phyloP scores from a whole-genome alignment of 371 early-diverging fungal species.

The Rhizopus microsporus region DNA sequence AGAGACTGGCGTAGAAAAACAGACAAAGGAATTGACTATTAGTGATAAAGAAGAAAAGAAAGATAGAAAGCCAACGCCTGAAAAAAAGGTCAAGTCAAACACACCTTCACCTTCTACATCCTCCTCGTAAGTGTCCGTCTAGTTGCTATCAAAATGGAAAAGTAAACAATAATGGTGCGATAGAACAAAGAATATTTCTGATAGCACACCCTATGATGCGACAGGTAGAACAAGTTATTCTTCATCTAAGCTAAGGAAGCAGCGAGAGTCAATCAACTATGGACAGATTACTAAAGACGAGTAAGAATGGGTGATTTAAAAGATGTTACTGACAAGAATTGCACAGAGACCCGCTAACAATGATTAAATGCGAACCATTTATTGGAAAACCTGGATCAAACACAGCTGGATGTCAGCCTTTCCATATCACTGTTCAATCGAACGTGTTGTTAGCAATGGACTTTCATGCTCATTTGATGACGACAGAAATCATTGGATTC shows the following conservation, averaged over 20 bases:
- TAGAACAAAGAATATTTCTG: slow-evolving; percentile 8
- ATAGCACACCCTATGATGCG: slow-evolving; percentile 30
- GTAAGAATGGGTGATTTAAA: slow-evolving; percentile 21
- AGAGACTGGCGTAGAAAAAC: neutral
- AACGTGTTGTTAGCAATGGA: slow-evolving; percentile 83
- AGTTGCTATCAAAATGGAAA: neutral
- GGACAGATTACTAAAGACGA: slow-evolving; percentile 39
- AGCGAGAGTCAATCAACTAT: slow-evolving; percentile 40
- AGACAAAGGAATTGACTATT: slow-evolving; percentile 8
- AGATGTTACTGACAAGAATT: neutral
- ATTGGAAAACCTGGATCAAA: slow-evolving; percentile 71
- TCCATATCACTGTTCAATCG: slow-evolving; percentile 70
- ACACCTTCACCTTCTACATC: slow-evolving; percentile 8
- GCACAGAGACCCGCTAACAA: slow-evolving; percentile 71
- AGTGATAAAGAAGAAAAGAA: slow-evolving; percentile 6
- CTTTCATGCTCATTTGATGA: slow-evolving; percentile 86
- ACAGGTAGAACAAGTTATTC: slow-evolving; percentile 51
- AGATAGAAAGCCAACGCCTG: neutral
- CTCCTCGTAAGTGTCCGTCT: slow-evolving; percentile 8
- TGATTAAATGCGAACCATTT: slow-evolving; percentile 83
- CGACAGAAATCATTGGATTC: slow-evolving; percentile 85
- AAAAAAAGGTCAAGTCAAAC: slow-evolving; percentile 1
- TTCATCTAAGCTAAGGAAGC: slow-evolving; percentile 37
- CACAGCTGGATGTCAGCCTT: slow-evolving; percentile 73
- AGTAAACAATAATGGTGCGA: neutral